These are phyloP conservation scores for Immersiella caudata DNA, from an alignment of 495 filamentous ascomycete genomes.

Conservation along the genomic window DNA sequence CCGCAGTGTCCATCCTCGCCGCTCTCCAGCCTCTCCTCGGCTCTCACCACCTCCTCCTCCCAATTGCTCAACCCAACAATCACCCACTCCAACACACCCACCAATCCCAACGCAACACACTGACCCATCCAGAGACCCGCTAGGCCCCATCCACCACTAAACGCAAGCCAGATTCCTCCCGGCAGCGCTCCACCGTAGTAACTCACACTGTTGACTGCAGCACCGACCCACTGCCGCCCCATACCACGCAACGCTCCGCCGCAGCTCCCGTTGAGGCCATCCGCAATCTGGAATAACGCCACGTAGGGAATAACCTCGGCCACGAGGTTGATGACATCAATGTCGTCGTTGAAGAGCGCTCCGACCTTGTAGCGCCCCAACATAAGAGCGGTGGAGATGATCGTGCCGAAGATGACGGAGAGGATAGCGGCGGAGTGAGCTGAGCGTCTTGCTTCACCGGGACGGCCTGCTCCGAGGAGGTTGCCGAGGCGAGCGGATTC, in stretches of 20 bases:
- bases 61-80: constrained; percentile 80
- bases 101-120: constrained; percentile 84
- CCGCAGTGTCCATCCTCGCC: constrained; percentile 19
- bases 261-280: constrained; percentile 84
- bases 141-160: constrained; percentile 80
- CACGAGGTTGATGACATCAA: constrained; percentile 69
- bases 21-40: constrained; percentile 74
- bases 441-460: constrained; percentile 68
- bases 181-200: constrained; percentile 88
- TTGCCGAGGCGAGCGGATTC: constrained; percentile 81
- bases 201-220: constrained; percentile 79
- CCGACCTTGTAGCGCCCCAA: constrained; percentile 74
- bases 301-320: constrained; percentile 82
- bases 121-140: constrained; percentile 86
- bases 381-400: constrained; percentile 72
- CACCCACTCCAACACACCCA: constrained; percentile 77
- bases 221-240: constrained; percentile 87
- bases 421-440: constrained; percentile 79
- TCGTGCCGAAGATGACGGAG: constrained; percentile 65
- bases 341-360: constrained; percentile 81
- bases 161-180: constrained; percentile 82
- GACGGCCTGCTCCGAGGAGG: constrained; percentile 71
- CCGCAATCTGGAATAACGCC: constrained; percentile 89
- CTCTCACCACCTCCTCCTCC: constrained; percentile 74
- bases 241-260: constrained; percentile 82